Evolutionary conservation across 495 filamentous ascomycete species (phyloP).

Genomic region (Neurospora africana): DNA sequence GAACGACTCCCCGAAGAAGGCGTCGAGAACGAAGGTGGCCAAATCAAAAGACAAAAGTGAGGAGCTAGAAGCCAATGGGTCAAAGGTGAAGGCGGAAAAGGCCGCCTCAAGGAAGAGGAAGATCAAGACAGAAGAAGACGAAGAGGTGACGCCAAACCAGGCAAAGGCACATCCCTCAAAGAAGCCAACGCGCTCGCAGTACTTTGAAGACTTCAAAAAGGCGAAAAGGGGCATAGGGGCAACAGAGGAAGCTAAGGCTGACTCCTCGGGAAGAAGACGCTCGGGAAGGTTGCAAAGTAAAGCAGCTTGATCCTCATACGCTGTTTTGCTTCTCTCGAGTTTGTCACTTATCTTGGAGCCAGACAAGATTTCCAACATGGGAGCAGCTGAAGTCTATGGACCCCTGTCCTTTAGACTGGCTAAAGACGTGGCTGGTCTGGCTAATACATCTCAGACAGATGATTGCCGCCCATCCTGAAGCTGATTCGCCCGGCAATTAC

Average conservation of each 20-base stretch:
- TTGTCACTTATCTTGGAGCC: not conserved
- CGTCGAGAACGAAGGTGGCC: slow-evolving; percentile 11
- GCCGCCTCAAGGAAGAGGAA: slow-evolving; percentile 6
- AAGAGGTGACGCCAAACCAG: not conserved
- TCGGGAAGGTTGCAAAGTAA: slow-evolving; percentile 24
- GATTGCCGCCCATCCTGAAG: not conserved
- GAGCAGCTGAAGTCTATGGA: not conserved
- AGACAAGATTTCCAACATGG: not conserved
- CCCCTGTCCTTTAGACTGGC: not conserved
- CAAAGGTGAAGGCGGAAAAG: slow-evolving; percentile 3
- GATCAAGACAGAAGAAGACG: slow-evolving; percentile 1
- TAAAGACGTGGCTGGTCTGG: not conserved
- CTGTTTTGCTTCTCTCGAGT: not conserved
- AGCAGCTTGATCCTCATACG: not conserved
- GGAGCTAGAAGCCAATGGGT: slow-evolving; percentile 3
- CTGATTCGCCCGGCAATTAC: not conserved
- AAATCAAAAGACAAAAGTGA: slow-evolving; percentile 1
- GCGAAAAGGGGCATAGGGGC: slow-evolving; percentile 6
- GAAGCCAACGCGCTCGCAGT: slow-evolving; percentile 10
- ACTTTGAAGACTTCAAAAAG: slow-evolving; percentile 3
- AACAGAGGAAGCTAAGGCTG: not conserved
- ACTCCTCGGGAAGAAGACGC: slow-evolving; percentile 19
- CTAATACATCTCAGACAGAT: not conserved
- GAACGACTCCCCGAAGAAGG: slow-evolving; percentile 17
- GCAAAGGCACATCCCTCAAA: slow-evolving; percentile 15